Conservation (phyloP, 2,329 filamentous ascomycete species). For the Chaetoscypha palmicola region DNA sequence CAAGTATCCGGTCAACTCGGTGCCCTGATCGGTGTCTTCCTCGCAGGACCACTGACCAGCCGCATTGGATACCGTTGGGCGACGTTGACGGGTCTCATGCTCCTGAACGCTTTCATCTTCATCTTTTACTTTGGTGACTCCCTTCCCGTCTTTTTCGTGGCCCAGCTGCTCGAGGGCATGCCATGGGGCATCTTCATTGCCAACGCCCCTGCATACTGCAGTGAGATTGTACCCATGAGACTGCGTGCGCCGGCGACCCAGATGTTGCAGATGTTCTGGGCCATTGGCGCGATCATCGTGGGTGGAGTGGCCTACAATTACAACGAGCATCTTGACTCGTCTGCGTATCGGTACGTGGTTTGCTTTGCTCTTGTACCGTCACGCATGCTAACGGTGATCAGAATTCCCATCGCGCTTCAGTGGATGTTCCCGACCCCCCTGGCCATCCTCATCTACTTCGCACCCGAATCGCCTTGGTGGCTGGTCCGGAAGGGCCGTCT, state of each 20-base stretch:
- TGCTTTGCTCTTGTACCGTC: conserved; percentile 1
- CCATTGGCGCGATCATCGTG: conserved; percentile 55
- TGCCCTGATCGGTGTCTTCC: conserved; percentile 51
- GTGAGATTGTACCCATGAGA: conserved; percentile 53
- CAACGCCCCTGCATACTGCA: conserved; percentile 56
- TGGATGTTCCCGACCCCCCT: conserved; percentile 48
- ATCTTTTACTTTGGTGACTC: conserved; percentile 40
- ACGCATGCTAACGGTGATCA: conserved; percentile 22
- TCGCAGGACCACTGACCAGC: conserved; percentile 55
- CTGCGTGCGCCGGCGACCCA: conserved; percentile 51
- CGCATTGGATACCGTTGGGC: conserved; percentile 53
- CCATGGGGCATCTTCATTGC: conserved; percentile 63
- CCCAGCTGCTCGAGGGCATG: conserved; percentile 53
- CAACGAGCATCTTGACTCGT: conserved; percentile 31
- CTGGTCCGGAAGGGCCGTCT: conserved; percentile 39
- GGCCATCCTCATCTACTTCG: conserved; percentile 40
- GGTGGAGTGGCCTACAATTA: conserved; percentile 49
- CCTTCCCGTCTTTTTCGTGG: conserved; percentile 39
- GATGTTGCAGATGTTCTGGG: conserved; percentile 62
- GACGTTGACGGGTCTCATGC: conserved; percentile 47
- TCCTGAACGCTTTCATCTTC: conserved; percentile 42
- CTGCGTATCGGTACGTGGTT: conserved; percentile 38
- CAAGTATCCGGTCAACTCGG: conserved; percentile 48
- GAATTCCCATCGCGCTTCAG: conserved; percentile 44
- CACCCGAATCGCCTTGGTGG: conserved; percentile 41